phyloP scores from a whole-genome alignment of 2,329 filamentous ascomycete species.

The Scedosporium apiospermum region DNA sequence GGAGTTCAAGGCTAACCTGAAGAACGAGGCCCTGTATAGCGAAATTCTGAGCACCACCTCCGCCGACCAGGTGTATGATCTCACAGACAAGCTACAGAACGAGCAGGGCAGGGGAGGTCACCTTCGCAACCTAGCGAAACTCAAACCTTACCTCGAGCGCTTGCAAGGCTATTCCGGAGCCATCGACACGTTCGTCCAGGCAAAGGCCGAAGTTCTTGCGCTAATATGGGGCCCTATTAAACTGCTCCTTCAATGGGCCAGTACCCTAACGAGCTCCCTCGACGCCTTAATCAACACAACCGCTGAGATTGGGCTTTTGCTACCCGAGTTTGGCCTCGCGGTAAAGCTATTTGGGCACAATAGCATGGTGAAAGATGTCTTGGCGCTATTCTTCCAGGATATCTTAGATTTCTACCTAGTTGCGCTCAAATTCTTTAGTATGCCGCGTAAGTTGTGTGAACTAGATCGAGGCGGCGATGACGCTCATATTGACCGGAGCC shows the following conservation, averaged over 20 bases:
- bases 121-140: conserved; percentile 20
- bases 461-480: too few relatives aligned
- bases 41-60: conserved; percentile 15
- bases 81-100: conserved; percentile 21
- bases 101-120: conserved; percentile 15
- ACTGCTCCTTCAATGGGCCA: conserved; percentile 10
- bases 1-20: conserved; percentile 11
- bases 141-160: conserved; percentile 19
- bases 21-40: conserved; percentile 10
- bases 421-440: neutral
- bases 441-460: neutral
- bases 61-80: conserved; percentile 22
- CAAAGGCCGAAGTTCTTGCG: neutral
- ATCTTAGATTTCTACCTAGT: neutral
- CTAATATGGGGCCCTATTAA: conserved; percentile 12
- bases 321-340: neutral
- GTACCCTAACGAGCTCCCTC: neutral
- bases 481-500: neutral
- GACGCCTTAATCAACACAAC: conserved; percentile 8
- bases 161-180: neutral
- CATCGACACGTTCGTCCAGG: neutral
- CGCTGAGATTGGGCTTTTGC: conserved; percentile 5
- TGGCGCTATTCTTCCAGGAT: neutral
- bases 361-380: neutral
- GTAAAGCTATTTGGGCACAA: neutral